A percentile compares a stretch with the other conserved stretches of the same genome.
These are phyloP conservation scores for Porodaedalea pini DNA, from an alignment of 1,284 basidiomycete species.

Conservation along the genomic window DNA sequence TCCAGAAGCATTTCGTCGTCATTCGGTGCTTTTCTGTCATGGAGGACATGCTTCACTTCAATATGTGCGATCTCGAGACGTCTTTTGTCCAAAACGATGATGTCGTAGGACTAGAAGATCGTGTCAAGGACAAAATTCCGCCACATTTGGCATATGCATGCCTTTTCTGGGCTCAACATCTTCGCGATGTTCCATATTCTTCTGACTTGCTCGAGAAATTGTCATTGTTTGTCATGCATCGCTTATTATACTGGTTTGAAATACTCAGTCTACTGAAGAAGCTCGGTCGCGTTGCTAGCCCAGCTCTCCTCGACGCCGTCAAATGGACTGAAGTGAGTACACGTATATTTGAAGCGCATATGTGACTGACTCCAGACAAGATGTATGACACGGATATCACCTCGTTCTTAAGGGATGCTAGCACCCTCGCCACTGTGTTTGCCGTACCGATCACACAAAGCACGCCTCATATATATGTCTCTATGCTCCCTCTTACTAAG, in stretches of 20 bases:
- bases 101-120: not conserved
- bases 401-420: not conserved
- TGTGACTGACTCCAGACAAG: not conserved
- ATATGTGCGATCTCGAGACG: slow-evolving; percentile 12
- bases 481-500: slow-evolving; percentile 11
- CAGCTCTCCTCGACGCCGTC: not conserved
- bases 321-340: not conserved
- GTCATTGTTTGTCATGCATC: not conserved
- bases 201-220: not conserved
- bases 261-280: not conserved
- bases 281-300: not conserved
- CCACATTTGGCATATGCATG: not conserved
- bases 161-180: slow-evolving; percentile 4
- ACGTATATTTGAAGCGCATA: not conserved
- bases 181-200: slow-evolving; percentile 3
- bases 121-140: not conserved
- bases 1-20: not conserved
- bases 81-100: slow-evolving; percentile 3
- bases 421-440: not conserved
- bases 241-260: slow-evolving; percentile 2
- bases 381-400: not conserved
- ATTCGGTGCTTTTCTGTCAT: slow-evolving; percentile 1
- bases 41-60: slow-evolving; percentile 23
- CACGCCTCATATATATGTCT: slow-evolving; percentile 15
- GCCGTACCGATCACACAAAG: not conserved